These are phyloP conservation scores for Boletus rex-veris DNA, from an alignment of 768 basidiomycete genomes.

Conservation along the genomic window DNA sequence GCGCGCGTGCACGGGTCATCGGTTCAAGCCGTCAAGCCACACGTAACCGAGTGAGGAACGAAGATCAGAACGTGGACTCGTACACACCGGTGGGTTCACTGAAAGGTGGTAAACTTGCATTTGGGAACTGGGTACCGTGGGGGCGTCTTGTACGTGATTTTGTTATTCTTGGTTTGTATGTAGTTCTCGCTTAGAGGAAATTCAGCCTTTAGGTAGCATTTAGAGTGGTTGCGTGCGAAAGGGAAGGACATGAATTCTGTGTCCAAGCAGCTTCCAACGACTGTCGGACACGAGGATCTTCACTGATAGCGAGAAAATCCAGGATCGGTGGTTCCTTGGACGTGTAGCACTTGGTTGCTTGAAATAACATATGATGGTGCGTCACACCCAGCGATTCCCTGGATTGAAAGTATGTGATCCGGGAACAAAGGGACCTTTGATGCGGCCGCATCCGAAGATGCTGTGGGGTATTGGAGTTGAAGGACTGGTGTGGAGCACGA, in stretches of 20 bases:
- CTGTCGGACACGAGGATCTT: neutral
- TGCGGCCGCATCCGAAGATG: neutral
- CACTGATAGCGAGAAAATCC: neutral
- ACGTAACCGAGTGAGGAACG: neutral
- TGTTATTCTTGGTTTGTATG: neutral
- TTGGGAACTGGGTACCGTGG: slow-evolving; percentile 2
- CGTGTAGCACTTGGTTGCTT: no score
- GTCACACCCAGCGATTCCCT: neutral
- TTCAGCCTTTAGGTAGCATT: slow-evolving; percentile 10
- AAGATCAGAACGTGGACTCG: neutral
- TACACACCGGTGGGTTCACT: neutral
- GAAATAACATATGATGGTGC: neutral
- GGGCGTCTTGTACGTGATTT: neutral
- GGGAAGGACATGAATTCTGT: neutral
- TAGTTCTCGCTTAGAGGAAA: neutral
- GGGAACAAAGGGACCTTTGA: neutral
- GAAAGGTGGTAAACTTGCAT: neutral
- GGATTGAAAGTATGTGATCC: neutral
- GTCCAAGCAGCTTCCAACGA: neutral
- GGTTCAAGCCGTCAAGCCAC: neutral
- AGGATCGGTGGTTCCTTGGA: neutral
- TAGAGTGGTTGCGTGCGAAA: slow-evolving; percentile 10
- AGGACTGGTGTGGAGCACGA: neutral
- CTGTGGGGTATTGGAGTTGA: neutral
- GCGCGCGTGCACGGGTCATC: neutral